These are phyloP conservation scores for Petunia hybrid DNA, from an alignment of 305 asterid species.

Conservation along the genomic window DNA sequence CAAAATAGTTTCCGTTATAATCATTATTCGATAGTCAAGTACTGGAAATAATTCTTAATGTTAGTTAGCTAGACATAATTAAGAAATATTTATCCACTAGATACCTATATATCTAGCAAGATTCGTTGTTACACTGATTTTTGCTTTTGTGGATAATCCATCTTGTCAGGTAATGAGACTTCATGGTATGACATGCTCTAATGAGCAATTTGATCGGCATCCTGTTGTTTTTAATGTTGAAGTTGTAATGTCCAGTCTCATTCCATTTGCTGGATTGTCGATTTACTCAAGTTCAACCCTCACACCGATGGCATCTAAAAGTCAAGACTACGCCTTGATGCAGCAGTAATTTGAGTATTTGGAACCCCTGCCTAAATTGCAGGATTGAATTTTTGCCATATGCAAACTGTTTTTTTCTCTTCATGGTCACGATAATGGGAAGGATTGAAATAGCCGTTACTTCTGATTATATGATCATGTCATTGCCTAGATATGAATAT, in stretches of 20 bases:
- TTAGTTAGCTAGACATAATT: not conserved
- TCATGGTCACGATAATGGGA: slow-evolving; percentile 10
- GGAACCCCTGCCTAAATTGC: not conserved
- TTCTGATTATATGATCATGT: slow-evolving; percentile 4
- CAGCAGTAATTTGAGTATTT: not conserved
- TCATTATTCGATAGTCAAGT: slow-evolving; percentile 15
- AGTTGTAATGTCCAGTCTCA: not conserved
- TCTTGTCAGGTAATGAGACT: slow-evolving; percentile 7
- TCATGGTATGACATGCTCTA: slow-evolving; percentile 2
- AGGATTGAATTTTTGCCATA: not conserved
- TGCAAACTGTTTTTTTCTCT: not conserved
- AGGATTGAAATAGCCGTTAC: not conserved
- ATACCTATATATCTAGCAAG: not conserved
- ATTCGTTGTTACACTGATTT: not conserved
- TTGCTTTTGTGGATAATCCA: slow-evolving; percentile 19
- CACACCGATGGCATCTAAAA: not conserved
- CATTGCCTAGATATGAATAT: not conserved
- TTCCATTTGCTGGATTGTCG: not conserved
- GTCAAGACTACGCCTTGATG: not conserved
- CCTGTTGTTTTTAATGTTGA: slow-evolving; percentile 18
- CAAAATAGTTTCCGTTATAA: not conserved
- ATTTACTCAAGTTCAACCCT: not conserved
- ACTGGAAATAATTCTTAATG: slow-evolving; percentile 1
- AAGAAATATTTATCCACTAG: not conserved
- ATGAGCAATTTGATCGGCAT: not conserved